Conservation (phyloP, 2,329 filamentous ascomycete species). For the Nemania serpens region DNA sequence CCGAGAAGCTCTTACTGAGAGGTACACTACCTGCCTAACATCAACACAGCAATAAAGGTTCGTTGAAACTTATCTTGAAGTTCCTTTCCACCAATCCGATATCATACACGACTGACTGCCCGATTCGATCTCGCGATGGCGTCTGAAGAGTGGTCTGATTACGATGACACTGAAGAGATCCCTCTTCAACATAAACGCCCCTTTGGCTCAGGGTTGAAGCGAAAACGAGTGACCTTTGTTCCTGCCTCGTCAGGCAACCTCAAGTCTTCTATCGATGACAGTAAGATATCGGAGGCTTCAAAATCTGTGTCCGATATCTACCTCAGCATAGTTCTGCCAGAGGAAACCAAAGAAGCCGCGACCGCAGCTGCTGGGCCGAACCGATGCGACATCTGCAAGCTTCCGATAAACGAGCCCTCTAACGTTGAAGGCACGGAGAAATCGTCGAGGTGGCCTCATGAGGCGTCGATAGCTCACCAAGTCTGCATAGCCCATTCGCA, state of each 20-base stretch:
- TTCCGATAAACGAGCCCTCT: conserved; percentile 51
- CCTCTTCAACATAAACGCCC: conserved; percentile 59
- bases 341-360: conserved; percentile 33
- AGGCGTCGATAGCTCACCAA: conserved; percentile 71
- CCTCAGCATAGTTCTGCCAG: conserved; percentile 67
- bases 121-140: conserved; percentile 23
- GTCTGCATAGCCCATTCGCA: conserved; percentile 70
- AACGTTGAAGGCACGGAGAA: conserved; percentile 9
- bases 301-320: conserved; percentile 62
- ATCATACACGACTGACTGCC: background rate
- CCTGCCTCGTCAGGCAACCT: conserved; percentile 51
- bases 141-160: conserved; percentile 31
- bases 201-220: conserved; percentile 62
- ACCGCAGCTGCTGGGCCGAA: conserved; percentile 25
- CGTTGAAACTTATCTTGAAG: too few relatives aligned
- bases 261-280: conserved; percentile 35
- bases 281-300: conserved; percentile 33
- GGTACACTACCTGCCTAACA: too few relatives aligned
- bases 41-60: too few relatives aligned
- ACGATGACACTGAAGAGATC: conserved; percentile 45
- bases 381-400: conserved; percentile 63
- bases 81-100: too few relatives aligned
- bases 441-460: conserved; percentile 48
- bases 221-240: conserved; percentile 61
- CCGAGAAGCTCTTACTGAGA: too few relatives aligned